Evolutionary conservation across 1,284 basidiomycete species (phyloP).

Genomic region (Apiotrichum akiyoshidainum): DNA sequence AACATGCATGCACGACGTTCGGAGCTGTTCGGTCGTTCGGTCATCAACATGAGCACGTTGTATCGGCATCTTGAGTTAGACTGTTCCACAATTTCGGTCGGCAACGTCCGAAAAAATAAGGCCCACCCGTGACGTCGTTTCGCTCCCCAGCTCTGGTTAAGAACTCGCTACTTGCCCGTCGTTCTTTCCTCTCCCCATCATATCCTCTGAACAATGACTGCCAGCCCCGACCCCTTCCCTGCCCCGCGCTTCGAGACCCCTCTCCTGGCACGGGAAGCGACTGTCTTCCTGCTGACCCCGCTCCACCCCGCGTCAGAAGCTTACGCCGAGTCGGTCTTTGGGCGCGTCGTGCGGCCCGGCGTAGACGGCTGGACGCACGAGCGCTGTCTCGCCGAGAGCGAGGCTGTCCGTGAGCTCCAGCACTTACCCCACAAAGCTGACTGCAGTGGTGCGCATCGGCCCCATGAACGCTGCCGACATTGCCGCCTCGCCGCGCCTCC

Average conservation of each 20-base stretch:
- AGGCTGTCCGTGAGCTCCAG: slow-evolving; percentile 30
- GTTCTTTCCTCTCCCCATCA: not conserved
- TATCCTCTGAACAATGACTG: not conserved
- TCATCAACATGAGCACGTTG: too few relatives aligned
- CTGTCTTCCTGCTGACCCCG: slow-evolving; percentile 37
- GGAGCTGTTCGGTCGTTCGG: too few relatives aligned
- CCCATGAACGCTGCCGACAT: slow-evolving; percentile 22
- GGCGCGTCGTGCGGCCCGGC: slow-evolving; percentile 26
- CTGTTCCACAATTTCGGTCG: too few relatives aligned
- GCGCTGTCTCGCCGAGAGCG: slow-evolving; percentile 27
- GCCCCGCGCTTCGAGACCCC: not conserved
- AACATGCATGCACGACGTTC: too few relatives aligned
- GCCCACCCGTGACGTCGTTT: too few relatives aligned
- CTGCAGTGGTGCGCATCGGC: slow-evolving; percentile 31
- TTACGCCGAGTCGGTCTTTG: slow-evolving; percentile 38
- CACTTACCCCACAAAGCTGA: not conserved
- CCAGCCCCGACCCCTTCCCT: not conserved
- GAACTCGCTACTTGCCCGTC: too few relatives aligned
- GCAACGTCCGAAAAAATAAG: too few relatives aligned
- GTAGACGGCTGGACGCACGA: slow-evolving; percentile 26
- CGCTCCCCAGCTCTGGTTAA: too few relatives aligned
- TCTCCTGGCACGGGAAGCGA: slow-evolving; percentile 22
- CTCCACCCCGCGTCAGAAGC: slow-evolving; percentile 36
- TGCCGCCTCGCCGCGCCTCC: slow-evolving; percentile 17
- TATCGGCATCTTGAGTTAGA: too few relatives aligned